Base-by-base conservation (phyloP, 1,139 yeast species). In the Sugiyamaella xylanicola region DNA sequence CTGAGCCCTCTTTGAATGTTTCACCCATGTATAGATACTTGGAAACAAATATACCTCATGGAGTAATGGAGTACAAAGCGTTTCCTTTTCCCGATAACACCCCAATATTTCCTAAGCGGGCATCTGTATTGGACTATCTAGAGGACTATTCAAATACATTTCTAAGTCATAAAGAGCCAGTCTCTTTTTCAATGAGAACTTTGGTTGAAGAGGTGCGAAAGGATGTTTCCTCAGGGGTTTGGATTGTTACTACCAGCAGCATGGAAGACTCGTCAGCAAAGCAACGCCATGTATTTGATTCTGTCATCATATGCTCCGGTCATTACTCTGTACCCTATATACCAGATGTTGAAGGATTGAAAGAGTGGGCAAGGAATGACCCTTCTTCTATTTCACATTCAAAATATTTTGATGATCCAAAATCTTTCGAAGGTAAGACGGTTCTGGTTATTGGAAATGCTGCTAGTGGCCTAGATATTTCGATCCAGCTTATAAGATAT, bases 11-110 rank as follows among this genome's bases (percentile, higher is more conserved):
- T 36, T 37, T 61, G 19, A 74, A 77, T 68, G 73, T 76, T 21
- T 66, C 76, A 25, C 79, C 84, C 1, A 75, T 79, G 55, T 81
- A 82, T 64, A 73, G 77, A 50, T 69, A 76, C 47, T 71, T 85
- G 54, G 87, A 83, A 63, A 82, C 89, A 8, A 85, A 85, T 65
- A 84, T 85, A 40, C 86, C 85, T 17, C 75, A 75, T 53, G 74
- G 72, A 41, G 66, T 83, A 48, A 85, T 85, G 88, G 81, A 79
- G 53, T 85, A 77, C 64, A 75, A 77, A 20, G 77, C 75, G 46
- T 67, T 65, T 27, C 81, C 81, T 16, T 84, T 79, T 61, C 77
- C 79, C 56, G 57, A 67, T n/a, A 62, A 72, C 44, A 59, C 74
- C 41, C 75, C 85, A 58, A 55, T 77, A 45, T 85, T 82, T 61